phyloP scores from a whole-genome alignment of 164 flowering plant genomes.

The Malania oleifera region DNA sequence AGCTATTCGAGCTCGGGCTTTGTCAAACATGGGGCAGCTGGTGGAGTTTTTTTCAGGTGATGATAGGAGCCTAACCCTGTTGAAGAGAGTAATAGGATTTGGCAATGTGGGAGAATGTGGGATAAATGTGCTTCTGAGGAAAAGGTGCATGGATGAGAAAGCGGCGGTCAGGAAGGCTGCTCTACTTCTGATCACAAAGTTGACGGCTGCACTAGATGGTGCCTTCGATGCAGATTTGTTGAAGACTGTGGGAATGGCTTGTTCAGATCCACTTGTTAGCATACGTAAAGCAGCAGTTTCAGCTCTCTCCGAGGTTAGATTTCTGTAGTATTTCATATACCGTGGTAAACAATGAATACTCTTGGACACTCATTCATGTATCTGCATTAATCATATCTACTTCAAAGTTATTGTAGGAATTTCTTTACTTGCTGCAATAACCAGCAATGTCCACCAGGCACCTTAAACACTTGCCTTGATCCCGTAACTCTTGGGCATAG shows the following conservation, averaged over 20 bases:
- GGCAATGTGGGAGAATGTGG: slow-evolving; percentile 26
- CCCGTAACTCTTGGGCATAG: too few species aligned
- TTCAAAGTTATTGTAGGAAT: too few species aligned
- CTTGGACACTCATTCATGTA: too few species aligned
- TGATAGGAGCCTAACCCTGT: slow-evolving; percentile 18
- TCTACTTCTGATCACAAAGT: slow-evolving; percentile 63
- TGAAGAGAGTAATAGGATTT: slow-evolving; percentile 52
- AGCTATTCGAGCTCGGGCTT: slow-evolving; percentile 74
- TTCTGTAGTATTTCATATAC: neutral
- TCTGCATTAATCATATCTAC: too few species aligned
- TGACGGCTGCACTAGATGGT: slow-evolving; percentile 47
- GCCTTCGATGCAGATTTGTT: slow-evolving; percentile 55
- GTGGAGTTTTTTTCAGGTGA: slow-evolving; percentile 42
- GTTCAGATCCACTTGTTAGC: slow-evolving; percentile 97
- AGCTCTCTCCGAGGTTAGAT: slow-evolving; percentile 84
- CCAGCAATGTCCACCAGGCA: too few species aligned
- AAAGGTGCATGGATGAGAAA: slow-evolving; percentile 87
- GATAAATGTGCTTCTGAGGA: slow-evolving; percentile 53
- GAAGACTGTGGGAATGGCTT: slow-evolving; percentile 77
- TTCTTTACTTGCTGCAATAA: too few species aligned
- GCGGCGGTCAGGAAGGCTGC: slow-evolving; percentile 90
- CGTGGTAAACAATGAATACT: too few species aligned
- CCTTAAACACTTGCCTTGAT: too few species aligned
- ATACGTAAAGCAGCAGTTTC: slow-evolving; percentile 84
- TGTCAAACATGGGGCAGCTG: slow-evolving; percentile 67